These are phyloP conservation scores for Dacryopinax primogenitus DNA, from an alignment of 768 basidiomycete species.

Conservation along the genomic window DNA sequence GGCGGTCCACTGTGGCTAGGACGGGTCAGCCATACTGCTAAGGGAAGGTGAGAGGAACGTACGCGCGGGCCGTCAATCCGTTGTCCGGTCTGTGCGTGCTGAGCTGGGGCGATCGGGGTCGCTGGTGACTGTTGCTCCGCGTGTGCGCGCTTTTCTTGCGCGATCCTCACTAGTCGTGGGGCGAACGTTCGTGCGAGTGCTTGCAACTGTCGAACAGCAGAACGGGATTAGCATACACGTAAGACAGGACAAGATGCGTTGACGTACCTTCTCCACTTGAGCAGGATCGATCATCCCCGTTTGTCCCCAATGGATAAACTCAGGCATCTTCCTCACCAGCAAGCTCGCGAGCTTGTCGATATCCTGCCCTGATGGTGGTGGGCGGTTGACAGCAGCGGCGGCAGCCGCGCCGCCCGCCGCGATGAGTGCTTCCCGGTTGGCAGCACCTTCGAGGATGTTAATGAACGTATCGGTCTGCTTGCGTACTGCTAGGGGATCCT, in stretches of 20 bases:
- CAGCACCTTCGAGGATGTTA: not conserved
- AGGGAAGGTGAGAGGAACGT: not conserved
- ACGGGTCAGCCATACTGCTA: not conserved
- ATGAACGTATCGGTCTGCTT: slow-evolving; percentile 8
- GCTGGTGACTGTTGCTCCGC: not conserved
- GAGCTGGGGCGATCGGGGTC: not conserved
- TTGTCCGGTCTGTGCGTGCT: not conserved
- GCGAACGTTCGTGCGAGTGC: not conserved
- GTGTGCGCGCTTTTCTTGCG: not conserved
- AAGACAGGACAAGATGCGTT: not conserved
- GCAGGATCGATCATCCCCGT: not conserved
- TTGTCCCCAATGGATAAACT: not conserved
- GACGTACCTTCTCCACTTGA: not conserved
- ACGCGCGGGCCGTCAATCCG: not conserved
- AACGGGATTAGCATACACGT: not conserved
- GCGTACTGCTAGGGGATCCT: not conserved
- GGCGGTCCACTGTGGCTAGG: not conserved
- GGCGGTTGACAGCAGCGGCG: not conserved
- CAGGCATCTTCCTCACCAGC: slow-evolving; percentile 4
- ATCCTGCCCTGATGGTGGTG: not conserved
- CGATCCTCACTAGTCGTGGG: not conserved
- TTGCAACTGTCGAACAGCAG: not conserved
- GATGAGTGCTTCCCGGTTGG: not conserved
- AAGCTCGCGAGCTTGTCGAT: slow-evolving; percentile 7
- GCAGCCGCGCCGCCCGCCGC: not conserved